Conservation (phyloP, 2,329 filamentous ascomycete species). For the Aspergillus transmontanensis region DNA sequence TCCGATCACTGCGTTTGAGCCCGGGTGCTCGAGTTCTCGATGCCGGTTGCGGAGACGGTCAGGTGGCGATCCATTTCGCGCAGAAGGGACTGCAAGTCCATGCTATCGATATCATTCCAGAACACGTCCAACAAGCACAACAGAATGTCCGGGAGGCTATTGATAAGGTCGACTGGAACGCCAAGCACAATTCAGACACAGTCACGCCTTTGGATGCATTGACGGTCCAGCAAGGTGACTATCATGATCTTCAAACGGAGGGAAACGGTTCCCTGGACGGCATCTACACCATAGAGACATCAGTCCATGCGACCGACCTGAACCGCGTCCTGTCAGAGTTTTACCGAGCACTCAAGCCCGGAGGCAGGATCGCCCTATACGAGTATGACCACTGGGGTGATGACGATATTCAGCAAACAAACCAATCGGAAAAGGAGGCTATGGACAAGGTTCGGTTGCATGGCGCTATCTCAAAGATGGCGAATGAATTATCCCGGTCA, state of each 20-base stretch:
- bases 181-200: not conserved
- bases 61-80: slow-evolving; percentile 54
- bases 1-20: slow-evolving; percentile 39
- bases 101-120: slow-evolving; percentile 53
- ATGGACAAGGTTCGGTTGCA: slow-evolving; percentile 15
- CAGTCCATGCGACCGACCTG: slow-evolving; percentile 54
- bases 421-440: not conserved
- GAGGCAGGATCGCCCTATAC: slow-evolving; percentile 48
- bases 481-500: not conserved
- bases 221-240: slow-evolving; percentile 47
- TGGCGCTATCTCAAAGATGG: not conserved
- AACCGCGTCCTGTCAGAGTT: slow-evolving; percentile 47
- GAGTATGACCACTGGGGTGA: slow-evolving; percentile 48
- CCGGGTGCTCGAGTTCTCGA: slow-evolving; percentile 51
- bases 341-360: slow-evolving; percentile 48
- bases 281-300: slow-evolving; percentile 56
- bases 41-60: slow-evolving; percentile 55
- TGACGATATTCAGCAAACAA: not conserved
- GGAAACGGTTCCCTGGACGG: slow-evolving; percentile 46
- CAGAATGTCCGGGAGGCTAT: slow-evolving; percentile 2
- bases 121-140: slow-evolving; percentile 48
- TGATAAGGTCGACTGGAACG: not conserved
- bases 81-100: slow-evolving; percentile 43
- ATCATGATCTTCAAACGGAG: slow-evolving; percentile 51
- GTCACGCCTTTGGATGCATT: slow-evolving; percentile 25